These are phyloP conservation scores for Magnolia sinica DNA, from an alignment of 164 flowering plant species.

Conservation along the genomic window DNA sequence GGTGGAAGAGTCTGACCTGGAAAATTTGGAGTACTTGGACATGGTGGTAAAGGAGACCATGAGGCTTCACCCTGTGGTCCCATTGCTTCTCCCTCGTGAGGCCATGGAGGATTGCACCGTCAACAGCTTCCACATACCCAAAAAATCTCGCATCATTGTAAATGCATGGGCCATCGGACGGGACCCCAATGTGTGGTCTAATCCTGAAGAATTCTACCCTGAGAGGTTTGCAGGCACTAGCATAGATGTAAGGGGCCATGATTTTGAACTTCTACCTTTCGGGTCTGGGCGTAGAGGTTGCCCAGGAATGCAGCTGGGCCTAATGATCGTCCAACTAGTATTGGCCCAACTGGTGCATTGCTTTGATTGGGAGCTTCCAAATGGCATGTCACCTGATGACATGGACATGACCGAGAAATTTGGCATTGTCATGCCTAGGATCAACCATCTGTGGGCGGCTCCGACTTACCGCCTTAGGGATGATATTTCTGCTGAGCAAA, in stretches of 20 bases:
- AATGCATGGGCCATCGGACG: constrained; percentile 29
- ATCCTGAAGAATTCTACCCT: constrained; percentile 17
- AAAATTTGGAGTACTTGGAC: constrained; percentile 16
- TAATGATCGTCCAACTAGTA: constrained; percentile 5
- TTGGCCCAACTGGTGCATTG: constrained; percentile 20
- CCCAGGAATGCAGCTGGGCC: constrained; percentile 17
- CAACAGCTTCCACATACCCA: constrained; percentile 17
- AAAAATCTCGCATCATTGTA: constrained; percentile 22
- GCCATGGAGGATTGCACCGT: constrained; percentile 18
- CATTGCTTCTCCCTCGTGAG: constrained; percentile 29
- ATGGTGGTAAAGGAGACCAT: constrained; percentile 28
- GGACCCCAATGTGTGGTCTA: constrained; percentile 23
- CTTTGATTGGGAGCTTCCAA: constrained; percentile 17
- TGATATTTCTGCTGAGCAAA: not conserved
- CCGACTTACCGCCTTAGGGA: constrained; percentile 12
- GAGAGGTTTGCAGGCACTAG: constrained; percentile 13
- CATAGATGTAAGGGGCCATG: constrained; percentile 13
- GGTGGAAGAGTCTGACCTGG: constrained; percentile 22
- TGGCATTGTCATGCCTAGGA: constrained; percentile 6
- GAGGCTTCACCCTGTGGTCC: constrained; percentile 27
- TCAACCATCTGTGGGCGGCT: constrained; percentile 9
- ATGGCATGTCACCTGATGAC: constrained; percentile 14
- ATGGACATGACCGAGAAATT: constrained; percentile 18
- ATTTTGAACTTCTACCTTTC: constrained; percentile 15
- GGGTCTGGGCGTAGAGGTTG: constrained; percentile 19